Evolutionary conservation across 495 filamentous ascomycete genomes (phyloP), one percentile per base, ranked within the genome.

Genomic region (Hyaloscypha hepaticicola): DNA sequence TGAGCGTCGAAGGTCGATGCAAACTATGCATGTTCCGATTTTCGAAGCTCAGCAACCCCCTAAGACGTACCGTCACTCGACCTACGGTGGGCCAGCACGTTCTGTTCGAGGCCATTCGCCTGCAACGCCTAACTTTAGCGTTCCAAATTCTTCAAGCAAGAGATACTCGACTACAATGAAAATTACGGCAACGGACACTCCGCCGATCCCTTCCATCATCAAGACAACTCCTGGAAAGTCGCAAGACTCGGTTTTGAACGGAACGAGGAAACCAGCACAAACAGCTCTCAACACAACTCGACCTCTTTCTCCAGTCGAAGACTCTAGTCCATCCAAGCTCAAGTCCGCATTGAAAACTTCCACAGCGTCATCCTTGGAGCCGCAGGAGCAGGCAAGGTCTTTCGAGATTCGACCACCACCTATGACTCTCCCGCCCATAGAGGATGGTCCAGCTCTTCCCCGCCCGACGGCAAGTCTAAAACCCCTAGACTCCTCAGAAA

Each of bases 1-100:
- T 29, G 81, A 80, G 61, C 77, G 82, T 41, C 73, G 83, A 62
- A 78, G 81, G 66, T 85, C 83, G 3, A 75, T 83, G 71, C 82
- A 83, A 66, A 75, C 79, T 12, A 73, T 78, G 60, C 65, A 53
- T n/a, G 68, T 57, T 26, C 67, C 33, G n/a, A 60, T 56, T 53
- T 62, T 58, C 58, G 65, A 63, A 51, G 31, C 28, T 55, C 67
- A 56, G 64, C 72, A 29, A 57, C 34, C 48, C 61, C 62, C 63
- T 61, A 72, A 64, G 66, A 66, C 60, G 55, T 64, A 59, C 64
- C 69, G 62, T 57, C 71, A 70, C 41, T 69, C 69, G 66, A 52
- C 70, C 53, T 48, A 77, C 73, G 67, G 71, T 63, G 27, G 61
- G 50, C 58, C 62, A 9, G 34, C 14, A 19, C 25, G 34, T n/a